Evolutionary conservation across 1,139 yeast species (phyloP).

Genomic region (Wickerhamomyces sp.): DNA sequence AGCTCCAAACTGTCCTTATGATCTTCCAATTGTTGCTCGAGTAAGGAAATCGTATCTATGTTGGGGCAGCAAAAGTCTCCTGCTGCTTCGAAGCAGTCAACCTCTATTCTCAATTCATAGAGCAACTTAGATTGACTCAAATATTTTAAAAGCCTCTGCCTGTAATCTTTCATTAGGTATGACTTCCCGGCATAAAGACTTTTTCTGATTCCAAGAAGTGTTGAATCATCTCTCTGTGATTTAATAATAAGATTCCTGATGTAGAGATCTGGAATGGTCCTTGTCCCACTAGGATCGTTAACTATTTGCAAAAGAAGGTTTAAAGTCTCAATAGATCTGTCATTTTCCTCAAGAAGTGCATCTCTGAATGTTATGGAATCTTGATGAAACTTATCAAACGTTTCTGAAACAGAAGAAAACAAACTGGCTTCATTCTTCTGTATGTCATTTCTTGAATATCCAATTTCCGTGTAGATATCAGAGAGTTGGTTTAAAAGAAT

Average conservation of each 20-base stretch:
- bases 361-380: conserved; percentile 30
- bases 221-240: conserved; percentile 25
- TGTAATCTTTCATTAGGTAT: conserved; percentile 26
- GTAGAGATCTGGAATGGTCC: conserved; percentile 34
- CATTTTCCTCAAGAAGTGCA: conserved; percentile 24
- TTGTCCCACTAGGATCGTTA: conserved; percentile 30
- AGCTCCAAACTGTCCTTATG: conserved; percentile 14
- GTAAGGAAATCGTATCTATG: conserved; percentile 4
- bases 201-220: conserved; percentile 28
- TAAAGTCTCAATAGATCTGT: conserved; percentile 25
- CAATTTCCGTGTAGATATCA: conserved; percentile 32
- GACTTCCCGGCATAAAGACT: conserved; percentile 26
- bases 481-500: conserved; percentile 28
- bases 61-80: conserved; percentile 8
- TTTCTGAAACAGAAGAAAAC: conserved; percentile 29
- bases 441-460: conserved; percentile 32
- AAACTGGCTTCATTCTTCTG: conserved; percentile 29
- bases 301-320: conserved; percentile 27
- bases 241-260: conserved; percentile 30
- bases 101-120: conserved; percentile 7
- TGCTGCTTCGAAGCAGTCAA: conserved; percentile 7
- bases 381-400: conserved; percentile 29
- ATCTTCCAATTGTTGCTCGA: conserved; percentile 6
- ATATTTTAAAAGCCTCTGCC: conserved; percentile 24
- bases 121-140: conserved; percentile 20